These are phyloP conservation scores for Cinnamomum chago DNA, from an alignment of 164 flowering plant species.

Conservation along the genomic window DNA sequence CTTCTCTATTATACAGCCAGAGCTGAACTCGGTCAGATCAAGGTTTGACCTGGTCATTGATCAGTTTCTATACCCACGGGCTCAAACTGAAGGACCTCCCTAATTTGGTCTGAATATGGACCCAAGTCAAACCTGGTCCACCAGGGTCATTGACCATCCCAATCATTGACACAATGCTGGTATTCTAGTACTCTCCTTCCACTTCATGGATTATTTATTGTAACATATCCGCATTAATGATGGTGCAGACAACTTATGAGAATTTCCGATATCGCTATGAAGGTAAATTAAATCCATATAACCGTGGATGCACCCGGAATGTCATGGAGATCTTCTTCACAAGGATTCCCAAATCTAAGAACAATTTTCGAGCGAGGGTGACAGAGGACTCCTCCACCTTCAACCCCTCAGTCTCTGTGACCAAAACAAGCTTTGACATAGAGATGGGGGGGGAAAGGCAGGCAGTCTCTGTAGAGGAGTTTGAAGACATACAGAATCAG, in stretches of 20 bases:
- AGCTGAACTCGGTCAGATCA: neutral
- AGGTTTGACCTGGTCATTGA: neutral
- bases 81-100: neutral
- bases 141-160: neutral
- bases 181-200: neutral
- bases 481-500: slow-evolving; percentile 44
- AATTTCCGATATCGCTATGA: slow-evolving; percentile 71
- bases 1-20: neutral
- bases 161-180: neutral
- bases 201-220: neutral
- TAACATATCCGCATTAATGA: slow-evolving; percentile 1
- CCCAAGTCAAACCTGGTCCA: neutral
- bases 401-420: slow-evolving; percentile 18
- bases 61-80: neutral
- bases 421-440: slow-evolving; percentile 44
- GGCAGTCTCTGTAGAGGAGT: slow-evolving; percentile 51
- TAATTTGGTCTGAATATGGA: neutral
- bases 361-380: slow-evolving; percentile 51
- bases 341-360: slow-evolving; percentile 49
- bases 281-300: slow-evolving; percentile 57
- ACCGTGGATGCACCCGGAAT: slow-evolving; percentile 42
- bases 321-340: slow-evolving; percentile 47
- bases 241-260: slow-evolving; percentile 79
- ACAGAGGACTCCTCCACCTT: slow-evolving; percentile 20
- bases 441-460: slow-evolving; percentile 51